phyloP scores from a whole-genome alignment of 2,329 filamentous ascomycete species.

The Alternaria ethzedia region DNA sequence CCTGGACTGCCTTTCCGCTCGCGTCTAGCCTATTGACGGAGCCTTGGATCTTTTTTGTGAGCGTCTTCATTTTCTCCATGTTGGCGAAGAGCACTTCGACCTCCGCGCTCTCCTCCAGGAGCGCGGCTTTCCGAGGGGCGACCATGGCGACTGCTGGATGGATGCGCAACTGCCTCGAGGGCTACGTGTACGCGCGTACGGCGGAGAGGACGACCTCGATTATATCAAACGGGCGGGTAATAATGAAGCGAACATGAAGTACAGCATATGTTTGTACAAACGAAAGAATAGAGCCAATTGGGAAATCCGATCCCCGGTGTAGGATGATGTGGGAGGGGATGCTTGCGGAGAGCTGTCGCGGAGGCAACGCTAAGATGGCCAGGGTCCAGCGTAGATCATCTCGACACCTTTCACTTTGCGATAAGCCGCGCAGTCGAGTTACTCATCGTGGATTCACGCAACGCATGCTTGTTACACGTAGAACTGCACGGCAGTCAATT shows the following conservation, averaged over 20 bases:
- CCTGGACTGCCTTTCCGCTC: constrained; percentile 87
- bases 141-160: constrained; percentile 53
- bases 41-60: constrained; percentile 95
- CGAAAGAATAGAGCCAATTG: background rate
- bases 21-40: constrained; percentile 83
- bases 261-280: background rate
- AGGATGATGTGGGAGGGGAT: constrained; percentile 25
- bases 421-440: background rate
- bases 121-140: constrained; percentile 61
- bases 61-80: constrained; percentile 88
- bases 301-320: background rate
- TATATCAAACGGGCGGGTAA: constrained; percentile 3
- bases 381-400: constrained; percentile 23
- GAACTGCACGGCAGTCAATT: background rate
- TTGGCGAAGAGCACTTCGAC: constrained; percentile 71
- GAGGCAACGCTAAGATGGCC: constrained; percentile 32
- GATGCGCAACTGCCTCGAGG: constrained; percentile 25
- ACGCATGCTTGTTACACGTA: background rate
- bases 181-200: background rate
- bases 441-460: background rate
- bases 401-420: background rate
- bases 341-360: constrained; percentile 33
- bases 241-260: constrained; percentile 9
- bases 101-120: constrained; percentile 71
- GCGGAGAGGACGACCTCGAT: constrained; percentile 7